These are phyloP conservation scores for Perkinsus chesapeaki DNA, from an alignment of 169 alveolate species.

Conservation along the genomic window DNA sequence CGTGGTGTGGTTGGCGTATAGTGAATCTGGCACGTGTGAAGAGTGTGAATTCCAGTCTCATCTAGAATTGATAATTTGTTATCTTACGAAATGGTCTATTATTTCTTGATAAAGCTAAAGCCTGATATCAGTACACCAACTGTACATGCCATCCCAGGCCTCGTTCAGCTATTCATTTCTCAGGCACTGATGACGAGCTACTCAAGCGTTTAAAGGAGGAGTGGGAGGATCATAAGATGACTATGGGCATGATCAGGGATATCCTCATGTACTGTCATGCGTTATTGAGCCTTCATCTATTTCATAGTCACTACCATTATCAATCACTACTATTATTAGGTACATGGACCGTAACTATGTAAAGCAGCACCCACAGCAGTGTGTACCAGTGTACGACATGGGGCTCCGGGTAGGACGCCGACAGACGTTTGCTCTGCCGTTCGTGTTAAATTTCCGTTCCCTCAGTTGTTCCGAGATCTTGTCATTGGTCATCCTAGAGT, in stretches of 20 bases:
- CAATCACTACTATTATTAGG: neutral
- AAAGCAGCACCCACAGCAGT: neutral
- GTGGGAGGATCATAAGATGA: conserved; percentile 13
- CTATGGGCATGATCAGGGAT: conserved; percentile 18
- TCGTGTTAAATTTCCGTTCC: neutral
- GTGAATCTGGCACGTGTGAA: too few relatives aligned
- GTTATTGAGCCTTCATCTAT: neutral
- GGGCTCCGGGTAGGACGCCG: neutral
- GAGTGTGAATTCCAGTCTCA: too few relatives aligned
- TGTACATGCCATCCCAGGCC: too few relatives aligned
- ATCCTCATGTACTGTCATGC: conserved; percentile 6
- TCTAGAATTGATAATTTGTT: too few relatives aligned
- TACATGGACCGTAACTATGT: conserved; percentile 18
- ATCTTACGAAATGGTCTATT: too few relatives aligned
- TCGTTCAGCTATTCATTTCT: too few relatives aligned
- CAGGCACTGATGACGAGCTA: neutral
- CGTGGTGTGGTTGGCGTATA: too few relatives aligned
- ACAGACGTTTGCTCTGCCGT: neutral
- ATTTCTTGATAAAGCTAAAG: too few relatives aligned
- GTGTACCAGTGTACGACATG: neutral
- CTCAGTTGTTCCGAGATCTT: neutral
- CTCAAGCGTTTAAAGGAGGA: neutral
- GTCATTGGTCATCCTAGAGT: neutral
- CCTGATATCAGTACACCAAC: too few relatives aligned
- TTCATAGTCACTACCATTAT: neutral